These are phyloP conservation scores for Xylariaceae sp. DNA, from an alignment of 2,329 filamentous ascomycete genomes.

Conservation along the genomic window DNA sequence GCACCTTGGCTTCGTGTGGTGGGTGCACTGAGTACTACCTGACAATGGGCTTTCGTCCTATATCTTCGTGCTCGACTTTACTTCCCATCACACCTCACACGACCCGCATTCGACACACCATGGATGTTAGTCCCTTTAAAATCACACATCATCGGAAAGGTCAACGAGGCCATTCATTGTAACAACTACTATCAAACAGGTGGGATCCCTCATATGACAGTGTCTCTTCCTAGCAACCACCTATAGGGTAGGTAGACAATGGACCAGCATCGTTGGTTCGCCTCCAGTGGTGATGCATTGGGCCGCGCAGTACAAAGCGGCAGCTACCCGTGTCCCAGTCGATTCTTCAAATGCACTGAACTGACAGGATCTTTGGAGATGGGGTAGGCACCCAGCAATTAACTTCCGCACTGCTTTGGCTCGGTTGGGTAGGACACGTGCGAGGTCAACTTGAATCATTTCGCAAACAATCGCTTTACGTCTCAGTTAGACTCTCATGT, in stretches of 20 bases:
- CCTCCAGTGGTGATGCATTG: constrained; percentile 23
- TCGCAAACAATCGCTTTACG: constrained; percentile 22
- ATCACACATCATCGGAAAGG: not conserved
- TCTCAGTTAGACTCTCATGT: constrained; percentile 7
- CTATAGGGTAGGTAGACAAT: no score
- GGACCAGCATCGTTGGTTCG: constrained; percentile 18
- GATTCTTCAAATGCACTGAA: constrained; percentile 25
- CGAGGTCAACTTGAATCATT: constrained; percentile 25
- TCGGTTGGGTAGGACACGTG: constrained; percentile 33
- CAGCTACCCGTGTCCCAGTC: constrained; percentile 23
- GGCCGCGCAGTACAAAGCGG: constrained; percentile 31
- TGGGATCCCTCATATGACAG: not conserved
- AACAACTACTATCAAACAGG: not conserved
- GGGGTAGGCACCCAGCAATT: constrained; percentile 29
- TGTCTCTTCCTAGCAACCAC: not conserved
- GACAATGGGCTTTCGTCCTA: no score
- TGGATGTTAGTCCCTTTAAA: not conserved
- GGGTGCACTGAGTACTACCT: constrained; percentile 19
- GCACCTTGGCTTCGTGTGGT: constrained; percentile 1
- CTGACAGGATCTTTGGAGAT: constrained; percentile 28
- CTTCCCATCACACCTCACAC: no score
- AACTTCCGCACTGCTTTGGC: constrained; percentile 11
- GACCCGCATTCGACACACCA: no score
- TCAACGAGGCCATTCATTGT: no score
- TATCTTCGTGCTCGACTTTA: no score